Base-by-base conservation (phyloP, 768 basidiomycete species). In the Trametes cubensis region DNA sequence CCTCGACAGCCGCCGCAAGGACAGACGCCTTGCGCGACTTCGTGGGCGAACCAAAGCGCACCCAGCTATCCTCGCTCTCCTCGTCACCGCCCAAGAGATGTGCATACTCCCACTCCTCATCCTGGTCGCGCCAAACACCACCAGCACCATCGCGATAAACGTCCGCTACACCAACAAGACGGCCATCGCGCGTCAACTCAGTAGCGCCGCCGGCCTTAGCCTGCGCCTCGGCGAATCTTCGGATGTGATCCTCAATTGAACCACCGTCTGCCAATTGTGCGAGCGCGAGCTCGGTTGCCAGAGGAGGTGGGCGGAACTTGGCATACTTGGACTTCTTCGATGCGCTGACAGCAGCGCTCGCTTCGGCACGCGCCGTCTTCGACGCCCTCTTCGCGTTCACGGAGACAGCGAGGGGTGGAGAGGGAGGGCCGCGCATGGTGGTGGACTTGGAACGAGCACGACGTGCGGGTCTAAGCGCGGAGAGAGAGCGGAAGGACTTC, bases 221-320 rank as follows among this genome's bases (percentile, higher is more conserved):
- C 52, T 85, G 84, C 5, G 77, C 74, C 49, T 82, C 78, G 80
- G 87, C 83, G 38, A 82, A 71, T 13, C 83, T 81, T 61, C 80
- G 78, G 47, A 82, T 78, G 55, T 88, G 81, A 8, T 76, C 72
- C 48, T 88, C 83, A 58, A 84, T 76, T 50, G 70, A 79, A 0
- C 89, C 89, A 21, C 89, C 89, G 44, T 86, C 86, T 13, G 77
- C 70, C 61, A 89, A 83, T 72, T 90, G 89, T 82, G 87, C 83
- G 58, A 90, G 74, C 0, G 84, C 86, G 55, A 90, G 79, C 63
- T 90, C 88, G 56, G 83, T 84, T 4, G 83, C 79, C 51, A 90
- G 82, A 2, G 87, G 80, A 2, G 85, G 80, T 46, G 73, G 76
- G 66, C 72, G 77, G 70, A 85, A 82, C 61, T 82, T 78, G 14